A percentile compares a stretch with the other conserved stretches of the same genome.
phyloP scores from a whole-genome alignment of 768 basidiomycete species.

The Asterophora lycoperdoides region DNA sequence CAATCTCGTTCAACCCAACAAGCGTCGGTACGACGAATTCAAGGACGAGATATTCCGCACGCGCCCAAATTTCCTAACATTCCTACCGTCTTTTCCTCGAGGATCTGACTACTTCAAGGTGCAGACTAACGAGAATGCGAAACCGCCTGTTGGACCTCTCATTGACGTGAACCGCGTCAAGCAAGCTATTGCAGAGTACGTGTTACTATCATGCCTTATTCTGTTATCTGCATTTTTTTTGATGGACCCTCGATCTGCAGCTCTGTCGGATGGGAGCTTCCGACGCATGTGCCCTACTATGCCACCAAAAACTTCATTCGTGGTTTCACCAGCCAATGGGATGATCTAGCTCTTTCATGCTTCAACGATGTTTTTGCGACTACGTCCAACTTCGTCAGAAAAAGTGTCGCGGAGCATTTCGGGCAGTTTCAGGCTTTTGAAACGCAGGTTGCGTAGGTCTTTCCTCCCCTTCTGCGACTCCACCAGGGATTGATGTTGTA shows the following conservation, averaged over 20 bases:
- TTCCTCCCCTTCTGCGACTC: background rate
- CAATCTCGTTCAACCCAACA: constrained; percentile 31
- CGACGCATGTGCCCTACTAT: constrained; percentile 31
- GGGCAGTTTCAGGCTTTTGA: constrained; percentile 27
- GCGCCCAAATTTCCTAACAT: constrained; percentile 33
- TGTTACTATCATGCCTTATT: background rate
- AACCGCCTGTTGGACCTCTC: background rate
- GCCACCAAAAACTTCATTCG: constrained; percentile 27
- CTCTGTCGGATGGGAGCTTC: constrained; percentile 36
- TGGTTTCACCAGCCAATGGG: constrained; percentile 27
- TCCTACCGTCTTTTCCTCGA: too few species aligned
- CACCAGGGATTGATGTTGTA: background rate
- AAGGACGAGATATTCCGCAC: constrained; percentile 32
- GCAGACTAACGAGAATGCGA: too few species aligned
- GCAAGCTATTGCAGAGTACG: constrained; percentile 26
- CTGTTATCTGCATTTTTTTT: background rate
- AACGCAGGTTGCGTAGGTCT: constrained; percentile 23
- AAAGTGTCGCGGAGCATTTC: constrained; percentile 24
- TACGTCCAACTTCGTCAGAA: constrained; percentile 14
- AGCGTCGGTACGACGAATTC: constrained; percentile 29
- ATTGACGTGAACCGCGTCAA: constrained; percentile 22
- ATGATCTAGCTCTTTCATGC: constrained; percentile 23
- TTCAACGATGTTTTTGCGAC: constrained; percentile 23
- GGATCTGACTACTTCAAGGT: too few species aligned
- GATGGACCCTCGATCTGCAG: constrained; percentile 16